These are phyloP conservation scores for Xylariaceae sp. DNA, from an alignment of 2,329 filamentous ascomycete species.

Conservation along the genomic window DNA sequence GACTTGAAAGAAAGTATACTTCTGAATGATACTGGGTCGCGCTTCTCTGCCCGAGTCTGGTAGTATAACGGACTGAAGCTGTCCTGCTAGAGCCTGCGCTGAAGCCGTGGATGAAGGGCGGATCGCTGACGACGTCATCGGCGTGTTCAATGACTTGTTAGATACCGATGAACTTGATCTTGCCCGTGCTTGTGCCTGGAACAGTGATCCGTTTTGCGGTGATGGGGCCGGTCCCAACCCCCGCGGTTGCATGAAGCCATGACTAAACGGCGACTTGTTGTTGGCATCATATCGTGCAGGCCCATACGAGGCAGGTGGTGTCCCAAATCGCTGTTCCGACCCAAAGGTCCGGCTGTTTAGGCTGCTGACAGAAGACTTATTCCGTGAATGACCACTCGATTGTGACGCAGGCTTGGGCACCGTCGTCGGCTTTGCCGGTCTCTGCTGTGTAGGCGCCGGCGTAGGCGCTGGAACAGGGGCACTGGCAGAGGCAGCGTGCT, in stretches of 20 bases:
- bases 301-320: conserved; percentile 26
- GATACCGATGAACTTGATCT: conserved; percentile 25
- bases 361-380: conserved; percentile 20
- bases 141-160: conserved; percentile 24
- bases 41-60: conserved; percentile 12
- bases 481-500: too few species aligned
- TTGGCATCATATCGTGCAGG: conserved; percentile 21
- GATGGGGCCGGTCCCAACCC: conserved; percentile 26
- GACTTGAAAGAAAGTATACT: conserved; percentile 52
- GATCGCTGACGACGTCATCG: conserved; percentile 28
- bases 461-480: too few species aligned
- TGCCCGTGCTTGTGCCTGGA: conserved; percentile 26
- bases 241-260: conserved; percentile 25
- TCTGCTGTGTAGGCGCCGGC: conserved; percentile 5
- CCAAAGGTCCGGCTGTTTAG: conserved; percentile 19
- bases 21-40: conserved; percentile 37
- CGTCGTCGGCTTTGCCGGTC: conserved; percentile 11
- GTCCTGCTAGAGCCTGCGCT: conserved; percentile 20
- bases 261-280: conserved; percentile 26
- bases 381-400: conserved; percentile 18
- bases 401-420: conserved; percentile 12
- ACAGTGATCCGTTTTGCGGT: conserved; percentile 25
- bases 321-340: conserved; percentile 24
- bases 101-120: conserved; percentile 28
- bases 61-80: conserved; percentile 16